Conservation (phyloP, 1,284 basidiomycete species). For the Cerioporus squamosus region DNA sequence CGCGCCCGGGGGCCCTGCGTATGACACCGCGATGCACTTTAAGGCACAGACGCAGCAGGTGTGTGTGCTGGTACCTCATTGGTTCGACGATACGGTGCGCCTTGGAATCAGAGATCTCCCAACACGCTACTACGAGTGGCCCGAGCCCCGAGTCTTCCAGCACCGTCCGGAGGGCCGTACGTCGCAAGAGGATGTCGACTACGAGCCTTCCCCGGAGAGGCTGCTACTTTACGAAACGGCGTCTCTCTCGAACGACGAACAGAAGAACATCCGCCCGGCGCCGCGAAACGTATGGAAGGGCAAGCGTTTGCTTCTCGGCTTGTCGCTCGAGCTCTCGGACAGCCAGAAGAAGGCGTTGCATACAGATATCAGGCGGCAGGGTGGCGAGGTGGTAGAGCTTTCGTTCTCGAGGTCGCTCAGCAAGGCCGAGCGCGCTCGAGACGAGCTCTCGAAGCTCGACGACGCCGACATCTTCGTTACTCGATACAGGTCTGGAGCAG, state of each 20-base stretch:
- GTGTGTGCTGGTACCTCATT: conserved; percentile 75
- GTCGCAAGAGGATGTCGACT: conserved; percentile 31
- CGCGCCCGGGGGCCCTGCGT: conserved; percentile 54
- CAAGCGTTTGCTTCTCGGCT: conserved; percentile 62
- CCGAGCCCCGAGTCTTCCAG: conserved; percentile 58
- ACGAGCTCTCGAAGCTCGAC: conserved; percentile 41
- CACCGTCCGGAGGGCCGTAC: conserved; percentile 24
- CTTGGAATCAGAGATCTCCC: conserved; percentile 61
- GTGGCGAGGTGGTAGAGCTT: conserved; percentile 55
- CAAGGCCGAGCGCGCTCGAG: conserved; percentile 40
- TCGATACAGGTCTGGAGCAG: conserved; percentile 65
- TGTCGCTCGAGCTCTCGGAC: conserved; percentile 53
- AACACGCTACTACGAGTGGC: conserved; percentile 74
- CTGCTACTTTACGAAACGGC: conserved; percentile 48
- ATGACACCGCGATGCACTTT: conserved; percentile 65
- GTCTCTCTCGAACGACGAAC: conserved; percentile 25
- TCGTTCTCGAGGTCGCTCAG: conserved; percentile 27
- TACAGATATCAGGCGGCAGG: conserved; percentile 57
- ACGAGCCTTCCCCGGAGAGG: conserved; percentile 44
- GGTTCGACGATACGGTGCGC: conserved; percentile 82
- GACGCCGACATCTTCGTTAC: conserved; percentile 74
- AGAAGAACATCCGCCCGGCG: conserved; percentile 22
- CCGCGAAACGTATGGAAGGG: conserved; percentile 48
- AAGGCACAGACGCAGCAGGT: conserved; percentile 54
- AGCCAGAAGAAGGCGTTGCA: conserved; percentile 59